A percentile compares a stretch with the other conserved stretches of the same genome.
phyloP scores from a whole-genome alignment of 768 basidiomycete species.

The Termitomyces sp. region DNA sequence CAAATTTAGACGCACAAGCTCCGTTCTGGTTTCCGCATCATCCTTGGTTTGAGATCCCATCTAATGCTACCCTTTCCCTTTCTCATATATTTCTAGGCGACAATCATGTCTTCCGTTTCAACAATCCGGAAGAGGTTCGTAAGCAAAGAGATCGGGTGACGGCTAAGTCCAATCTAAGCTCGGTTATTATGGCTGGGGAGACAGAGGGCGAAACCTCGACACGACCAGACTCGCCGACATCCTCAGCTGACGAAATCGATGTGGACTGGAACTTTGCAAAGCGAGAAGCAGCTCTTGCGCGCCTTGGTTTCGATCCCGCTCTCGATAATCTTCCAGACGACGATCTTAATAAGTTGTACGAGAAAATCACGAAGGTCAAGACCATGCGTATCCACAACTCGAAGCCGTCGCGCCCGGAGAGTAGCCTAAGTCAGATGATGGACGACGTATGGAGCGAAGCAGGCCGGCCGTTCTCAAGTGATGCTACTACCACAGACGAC shows the following conservation, averaged over 20 bases:
- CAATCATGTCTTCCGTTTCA: constrained; percentile 97
- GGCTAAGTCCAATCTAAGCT: constrained; percentile 65
- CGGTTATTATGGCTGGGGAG: constrained; percentile 66
- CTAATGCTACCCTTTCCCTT: constrained; percentile 3
- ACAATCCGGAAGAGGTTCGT: constrained; percentile 92
- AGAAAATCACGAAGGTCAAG: constrained; percentile 92
- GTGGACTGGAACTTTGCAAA: constrained; percentile 99
- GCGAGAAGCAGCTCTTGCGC: constrained; percentile 87
- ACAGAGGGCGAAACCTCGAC: constrained; percentile 60
- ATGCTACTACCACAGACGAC: constrained; percentile 75
- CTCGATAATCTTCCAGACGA: constrained; percentile 93
- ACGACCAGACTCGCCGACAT: constrained; percentile 77
- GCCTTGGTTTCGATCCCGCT: constrained; percentile 83
- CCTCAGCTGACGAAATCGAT: constrained; percentile 67
- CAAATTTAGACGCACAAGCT: constrained; percentile 68
- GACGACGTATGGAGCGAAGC: constrained; percentile 91
- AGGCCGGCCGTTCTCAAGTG: constrained; percentile 76
- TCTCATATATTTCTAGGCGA: constrained; percentile 56
- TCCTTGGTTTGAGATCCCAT: constrained; percentile 66
- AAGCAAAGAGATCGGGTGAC: constrained; percentile 84
- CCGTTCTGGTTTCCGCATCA: constrained; percentile 93
- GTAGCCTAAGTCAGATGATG: constrained; percentile 73
- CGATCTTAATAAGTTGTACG: constrained; percentile 90
- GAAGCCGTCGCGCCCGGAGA: constrained; percentile 79
- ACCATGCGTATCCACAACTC: constrained; percentile 79